Percentiles rank a stretch among this genome's conserved stretches.
These are phyloP conservation scores for Nigrospora oryzae DNA, from an alignment of 2,329 filamentous ascomycete species.

Conservation along the genomic window DNA sequence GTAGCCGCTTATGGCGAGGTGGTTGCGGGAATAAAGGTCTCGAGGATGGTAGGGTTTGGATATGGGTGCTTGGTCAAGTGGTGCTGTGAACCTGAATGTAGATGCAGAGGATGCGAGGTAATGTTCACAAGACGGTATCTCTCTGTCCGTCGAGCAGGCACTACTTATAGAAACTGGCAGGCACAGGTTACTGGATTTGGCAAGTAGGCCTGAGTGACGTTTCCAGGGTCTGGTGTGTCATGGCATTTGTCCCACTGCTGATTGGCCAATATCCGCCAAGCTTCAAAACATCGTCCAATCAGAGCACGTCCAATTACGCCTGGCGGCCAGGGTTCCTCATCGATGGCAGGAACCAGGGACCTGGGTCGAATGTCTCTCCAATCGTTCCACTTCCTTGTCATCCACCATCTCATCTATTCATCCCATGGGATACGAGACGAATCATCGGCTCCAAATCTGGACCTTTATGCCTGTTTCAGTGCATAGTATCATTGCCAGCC, in stretches of 20 bases:
- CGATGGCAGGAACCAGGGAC: too few relatives aligned
- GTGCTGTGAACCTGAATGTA: neutral
- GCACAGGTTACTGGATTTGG: neutral
- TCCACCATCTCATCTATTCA: too few relatives aligned
- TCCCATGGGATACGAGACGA: too few relatives aligned
- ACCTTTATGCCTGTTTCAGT: too few relatives aligned
- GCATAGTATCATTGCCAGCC: too few relatives aligned
- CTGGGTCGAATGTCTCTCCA: too few relatives aligned
- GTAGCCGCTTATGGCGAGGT: neutral
- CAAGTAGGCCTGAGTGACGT: constrained; percentile 1
- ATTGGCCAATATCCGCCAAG: neutral
- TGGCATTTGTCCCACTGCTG: neutral
- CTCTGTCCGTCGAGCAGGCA: neutral
- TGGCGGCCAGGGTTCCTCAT: too few relatives aligned
- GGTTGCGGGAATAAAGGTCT: neutral
- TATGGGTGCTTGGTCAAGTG: neutral
- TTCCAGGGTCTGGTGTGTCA: neutral
- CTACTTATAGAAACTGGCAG: neutral
- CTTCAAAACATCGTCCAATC: neutral
- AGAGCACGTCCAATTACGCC: neutral
- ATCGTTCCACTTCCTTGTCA: too few relatives aligned
- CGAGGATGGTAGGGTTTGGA: neutral
- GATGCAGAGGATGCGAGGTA: too few relatives aligned
- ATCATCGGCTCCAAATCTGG: too few relatives aligned
- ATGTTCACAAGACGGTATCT: neutral